Evolutionary conservation across 352 stramenopile species (phyloP).

Genomic region (Globisporangium acanthophoron): DNA sequence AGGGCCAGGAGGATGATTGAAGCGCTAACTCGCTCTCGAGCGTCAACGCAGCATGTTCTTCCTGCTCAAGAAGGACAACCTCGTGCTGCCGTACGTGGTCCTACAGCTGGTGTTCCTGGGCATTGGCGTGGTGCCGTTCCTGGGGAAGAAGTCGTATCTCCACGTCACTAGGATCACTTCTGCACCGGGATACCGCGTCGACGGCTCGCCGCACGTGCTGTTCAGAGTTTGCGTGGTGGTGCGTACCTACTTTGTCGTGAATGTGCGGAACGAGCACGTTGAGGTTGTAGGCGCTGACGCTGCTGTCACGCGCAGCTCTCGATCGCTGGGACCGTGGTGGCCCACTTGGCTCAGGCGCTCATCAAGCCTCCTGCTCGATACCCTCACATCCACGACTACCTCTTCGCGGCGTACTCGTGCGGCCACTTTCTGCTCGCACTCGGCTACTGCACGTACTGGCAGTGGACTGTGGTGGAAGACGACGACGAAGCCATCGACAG

Average conservation of each 20-base stretch:
- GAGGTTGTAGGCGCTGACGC: conserved; percentile 5
- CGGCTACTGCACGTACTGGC: conserved; percentile 78
- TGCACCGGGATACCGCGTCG: conserved; percentile 31
- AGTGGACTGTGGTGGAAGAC: conserved; percentile 45
- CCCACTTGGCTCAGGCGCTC: conserved; percentile 47
- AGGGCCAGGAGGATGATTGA: neutral
- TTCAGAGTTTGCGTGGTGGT: conserved; percentile 48
- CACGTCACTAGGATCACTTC: conserved; percentile 14
- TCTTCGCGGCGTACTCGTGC: conserved; percentile 79
- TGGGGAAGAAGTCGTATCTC: conserved; percentile 25
- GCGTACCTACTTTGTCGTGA: conserved; percentile 8
- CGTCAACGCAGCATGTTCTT: conserved; percentile 70
- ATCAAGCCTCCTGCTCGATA: conserved; percentile 51
- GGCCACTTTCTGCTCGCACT: conserved; percentile 69
- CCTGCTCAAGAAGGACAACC: conserved; percentile 74
- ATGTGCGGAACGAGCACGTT: neutral
- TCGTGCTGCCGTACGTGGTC: conserved; percentile 67
- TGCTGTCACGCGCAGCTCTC: conserved; percentile 33
- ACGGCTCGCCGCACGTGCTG: conserved; percentile 27
- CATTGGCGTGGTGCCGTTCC: conserved; percentile 42
- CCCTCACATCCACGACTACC: conserved; percentile 83
- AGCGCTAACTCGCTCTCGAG: neutral
- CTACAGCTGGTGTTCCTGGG: conserved; percentile 43
- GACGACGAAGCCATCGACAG: conserved; percentile 2
- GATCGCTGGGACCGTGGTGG: conserved; percentile 35